Evolutionary conservation across 2,329 filamentous ascomycete genomes (phyloP).

Genomic region (Macrophomina tecta): DNA sequence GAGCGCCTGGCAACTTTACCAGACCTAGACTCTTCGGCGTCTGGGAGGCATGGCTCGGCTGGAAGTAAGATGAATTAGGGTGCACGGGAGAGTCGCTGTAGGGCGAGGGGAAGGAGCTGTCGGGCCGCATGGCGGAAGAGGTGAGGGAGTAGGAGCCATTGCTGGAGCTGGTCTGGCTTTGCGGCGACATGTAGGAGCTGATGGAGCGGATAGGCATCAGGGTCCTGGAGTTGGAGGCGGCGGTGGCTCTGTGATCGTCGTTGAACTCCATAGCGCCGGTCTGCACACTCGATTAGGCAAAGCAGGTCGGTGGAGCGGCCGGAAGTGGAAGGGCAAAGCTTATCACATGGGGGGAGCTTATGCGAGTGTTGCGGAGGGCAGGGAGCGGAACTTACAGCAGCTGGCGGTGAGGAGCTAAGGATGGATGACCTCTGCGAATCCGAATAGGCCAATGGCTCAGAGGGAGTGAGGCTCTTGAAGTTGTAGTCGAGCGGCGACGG

Average conservation of each 20-base stretch:
- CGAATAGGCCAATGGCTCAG: slow-evolving; percentile 9
- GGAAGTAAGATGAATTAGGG: slow-evolving; percentile 16
- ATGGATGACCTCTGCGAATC: slow-evolving; percentile 1
- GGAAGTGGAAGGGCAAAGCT: slow-evolving; percentile 25
- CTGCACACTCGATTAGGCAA: slow-evolving; percentile 27
- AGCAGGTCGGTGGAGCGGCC: slow-evolving; percentile 21
- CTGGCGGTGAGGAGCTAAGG: slow-evolving; percentile 10
- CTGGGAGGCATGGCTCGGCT: slow-evolving; percentile 1
- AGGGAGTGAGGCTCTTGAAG: slow-evolving; percentile 8
- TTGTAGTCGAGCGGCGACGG: slow-evolving; percentile 17
- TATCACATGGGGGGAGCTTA: slow-evolving; percentile 25
- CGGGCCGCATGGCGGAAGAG: slow-evolving; percentile 8
- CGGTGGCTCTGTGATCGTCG: slow-evolving; percentile 24
- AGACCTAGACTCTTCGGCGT: slow-evolving; percentile 17
- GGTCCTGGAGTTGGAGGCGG: slow-evolving; percentile 5
- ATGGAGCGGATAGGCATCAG: slow-evolving; percentile 23
- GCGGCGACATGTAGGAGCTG: slow-evolving; percentile 18
- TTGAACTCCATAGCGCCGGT: slow-evolving; percentile 25
- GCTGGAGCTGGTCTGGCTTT: slow-evolving; percentile 16
- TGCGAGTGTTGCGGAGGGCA: slow-evolving; percentile 21
- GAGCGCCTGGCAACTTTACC: slow-evolving; percentile 1
- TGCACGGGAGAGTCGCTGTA: slow-evolving; percentile 22
- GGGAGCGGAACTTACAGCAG: slow-evolving; percentile 26
- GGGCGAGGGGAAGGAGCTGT: slow-evolving; percentile 20
- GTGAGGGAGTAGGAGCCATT: slow-evolving; percentile 19